Evolutionary conservation across 2,329 filamentous ascomycete species (phyloP).

Genomic region (Canariomyces notabilis): DNA sequence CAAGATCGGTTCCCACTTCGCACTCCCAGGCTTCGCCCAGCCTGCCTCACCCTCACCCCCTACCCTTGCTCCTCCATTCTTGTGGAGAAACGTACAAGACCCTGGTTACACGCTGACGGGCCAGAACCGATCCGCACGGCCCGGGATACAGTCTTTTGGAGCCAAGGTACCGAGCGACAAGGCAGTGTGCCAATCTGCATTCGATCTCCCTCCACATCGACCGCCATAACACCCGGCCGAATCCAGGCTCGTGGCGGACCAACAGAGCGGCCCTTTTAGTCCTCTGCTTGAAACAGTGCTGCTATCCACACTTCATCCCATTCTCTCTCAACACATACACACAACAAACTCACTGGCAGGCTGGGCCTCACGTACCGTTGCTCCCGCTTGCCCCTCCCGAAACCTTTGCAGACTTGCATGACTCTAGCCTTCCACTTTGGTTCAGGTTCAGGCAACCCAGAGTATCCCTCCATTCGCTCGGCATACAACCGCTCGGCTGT

Average conservation of each 20-base stretch:
- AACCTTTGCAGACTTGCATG: constrained; percentile 5
- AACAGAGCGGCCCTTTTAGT: constrained; percentile 12
- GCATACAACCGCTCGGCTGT: not conserved
- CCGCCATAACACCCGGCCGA: constrained; percentile 14
- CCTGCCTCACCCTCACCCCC: constrained; percentile 4
- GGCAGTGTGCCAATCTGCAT: constrained; percentile 9
- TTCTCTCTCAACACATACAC: not conserved
- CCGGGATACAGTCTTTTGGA: constrained; percentile 9
- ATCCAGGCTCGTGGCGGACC: constrained; percentile 14
- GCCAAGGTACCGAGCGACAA: constrained; percentile 12
- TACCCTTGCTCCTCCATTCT: constrained; percentile 3
- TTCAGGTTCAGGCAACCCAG: constrained; percentile 5
- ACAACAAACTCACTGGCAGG: constrained; percentile 10
- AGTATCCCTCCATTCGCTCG: not conserved
- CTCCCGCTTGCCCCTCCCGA: constrained; percentile 1
- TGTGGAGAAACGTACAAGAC: constrained; percentile 9
- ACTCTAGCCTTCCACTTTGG: constrained; percentile 8
- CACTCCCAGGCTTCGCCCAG: not conserved
- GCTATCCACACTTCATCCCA: constrained; percentile 6
- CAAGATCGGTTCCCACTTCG: constrained; percentile 4
- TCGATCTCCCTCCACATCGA: constrained; percentile 19
- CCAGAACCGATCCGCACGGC: constrained; percentile 5
- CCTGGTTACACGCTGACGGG: constrained; percentile 10
- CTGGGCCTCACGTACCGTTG: constrained; percentile 8
- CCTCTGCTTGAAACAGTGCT: constrained; percentile 2